Conservation (phyloP, 768 basidiomycete genomes). For the Tephrocybe sp. region DNA sequence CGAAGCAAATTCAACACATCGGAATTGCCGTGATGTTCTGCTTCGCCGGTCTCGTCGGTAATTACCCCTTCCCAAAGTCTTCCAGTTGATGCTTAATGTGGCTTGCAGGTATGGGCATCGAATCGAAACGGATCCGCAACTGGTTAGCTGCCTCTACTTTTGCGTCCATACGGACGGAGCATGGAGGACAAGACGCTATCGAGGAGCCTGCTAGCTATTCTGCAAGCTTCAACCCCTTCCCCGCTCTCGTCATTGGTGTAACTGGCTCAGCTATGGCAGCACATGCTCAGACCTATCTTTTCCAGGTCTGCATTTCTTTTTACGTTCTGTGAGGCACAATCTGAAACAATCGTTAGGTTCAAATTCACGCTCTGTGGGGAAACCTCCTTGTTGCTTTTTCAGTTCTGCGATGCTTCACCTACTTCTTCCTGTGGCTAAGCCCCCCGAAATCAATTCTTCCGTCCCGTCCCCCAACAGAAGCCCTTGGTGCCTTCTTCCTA, state of each 20-base stretch:
- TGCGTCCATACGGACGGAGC: conserved; percentile 25
- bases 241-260: conserved; percentile 90
- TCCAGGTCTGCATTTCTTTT: conserved; percentile 51
- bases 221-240: conserved; percentile 88
- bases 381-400: conserved; percentile 78
- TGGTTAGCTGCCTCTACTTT: conserved; percentile 70
- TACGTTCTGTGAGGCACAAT: not conserved
- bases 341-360: conserved; percentile 49
- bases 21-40: conserved; percentile 96
- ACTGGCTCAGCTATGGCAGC: conserved; percentile 94
- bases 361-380: conserved; percentile 92
- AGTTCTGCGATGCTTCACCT: conserved; percentile 81
- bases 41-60: conserved; percentile 84
- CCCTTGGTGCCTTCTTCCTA: conserved; percentile 82
- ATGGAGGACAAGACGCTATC: conserved; percentile 40
- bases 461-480: conserved; percentile 92
- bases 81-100: not conserved
- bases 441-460: conserved; percentile 86
- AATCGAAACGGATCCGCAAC: conserved; percentile 68
- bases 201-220: conserved; percentile 72
- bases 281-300: conserved; percentile 88
- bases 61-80: not conserved
- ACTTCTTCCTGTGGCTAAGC: conserved; percentile 90
- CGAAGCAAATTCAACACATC: conserved; percentile 93
- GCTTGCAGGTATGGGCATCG: conserved; percentile 70